These are phyloP conservation scores for Exidia glandulosa DNA, from an alignment of 768 basidiomycete species.

Conservation along the genomic window DNA sequence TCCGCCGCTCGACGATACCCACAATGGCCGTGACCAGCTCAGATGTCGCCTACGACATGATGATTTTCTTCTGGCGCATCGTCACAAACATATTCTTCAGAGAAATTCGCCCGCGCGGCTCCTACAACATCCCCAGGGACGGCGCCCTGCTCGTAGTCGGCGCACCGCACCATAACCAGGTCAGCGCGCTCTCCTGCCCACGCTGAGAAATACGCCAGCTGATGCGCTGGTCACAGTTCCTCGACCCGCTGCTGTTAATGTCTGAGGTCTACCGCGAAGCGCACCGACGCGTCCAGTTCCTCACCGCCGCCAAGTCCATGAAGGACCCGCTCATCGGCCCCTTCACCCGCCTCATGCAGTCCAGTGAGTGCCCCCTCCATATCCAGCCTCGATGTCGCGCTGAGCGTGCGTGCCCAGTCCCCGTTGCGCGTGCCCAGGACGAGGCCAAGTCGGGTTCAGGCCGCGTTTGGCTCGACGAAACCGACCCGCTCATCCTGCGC, in stretches of 20 bases:
- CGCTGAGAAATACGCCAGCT: neutral
- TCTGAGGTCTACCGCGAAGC: slow-evolving; percentile 82
- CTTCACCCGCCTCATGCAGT: slow-evolving; percentile 73
- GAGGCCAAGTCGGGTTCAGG: slow-evolving; percentile 68
- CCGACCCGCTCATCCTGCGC: slow-evolving; percentile 71
- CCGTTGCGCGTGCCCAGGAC: slow-evolving; percentile 87
- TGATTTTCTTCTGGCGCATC: slow-evolving; percentile 71
- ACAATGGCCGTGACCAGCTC: slow-evolving; percentile 6
- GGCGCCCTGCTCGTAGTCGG: slow-evolving; percentile 90
- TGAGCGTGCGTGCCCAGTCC: slow-evolving; percentile 42
- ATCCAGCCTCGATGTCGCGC: neutral
- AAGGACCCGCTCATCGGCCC: slow-evolving; percentile 66
- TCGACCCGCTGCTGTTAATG: slow-evolving; percentile 78
- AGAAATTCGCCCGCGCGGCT: slow-evolving; percentile 86
- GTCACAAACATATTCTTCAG: slow-evolving; percentile 87
- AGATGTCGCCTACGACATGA: slow-evolving; percentile 50
- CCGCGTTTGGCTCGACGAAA: slow-evolving; percentile 51
- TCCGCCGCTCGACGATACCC: neutral
- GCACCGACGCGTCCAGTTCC: slow-evolving; percentile 68
- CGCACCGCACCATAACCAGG: slow-evolving; percentile 89
- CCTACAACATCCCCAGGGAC: slow-evolving; percentile 84
- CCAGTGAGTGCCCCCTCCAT: slow-evolving; percentile 48
- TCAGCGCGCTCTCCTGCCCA: slow-evolving; percentile 19
- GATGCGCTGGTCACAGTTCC: slow-evolving; percentile 46
- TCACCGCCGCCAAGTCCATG: slow-evolving; percentile 87